Percentiles rank a stretch among this genome's conserved stretches.
Conservation (phyloP, 805 yeast genomes). For the Ogataea thermomethanolica region DNA sequence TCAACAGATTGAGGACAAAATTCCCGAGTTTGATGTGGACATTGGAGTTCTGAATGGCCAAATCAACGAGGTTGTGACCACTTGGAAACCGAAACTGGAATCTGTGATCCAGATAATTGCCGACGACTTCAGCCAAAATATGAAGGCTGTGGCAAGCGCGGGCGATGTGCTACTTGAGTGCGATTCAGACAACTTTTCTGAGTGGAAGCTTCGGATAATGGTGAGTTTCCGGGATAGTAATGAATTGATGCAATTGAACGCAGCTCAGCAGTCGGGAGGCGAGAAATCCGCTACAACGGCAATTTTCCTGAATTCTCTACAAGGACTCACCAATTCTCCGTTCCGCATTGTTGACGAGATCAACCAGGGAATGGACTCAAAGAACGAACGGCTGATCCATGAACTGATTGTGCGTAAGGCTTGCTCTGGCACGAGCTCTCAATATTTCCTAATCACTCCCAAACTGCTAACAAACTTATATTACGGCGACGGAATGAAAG, state of each 20-base stretch:
- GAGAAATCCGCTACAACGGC: conserved; percentile 96
- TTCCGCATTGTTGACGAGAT: conserved; percentile 96
- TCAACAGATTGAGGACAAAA: conserved; percentile 33
- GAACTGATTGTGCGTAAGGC: conserved; percentile 81
- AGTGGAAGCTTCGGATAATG: conserved; percentile 81
- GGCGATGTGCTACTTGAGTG: conserved; percentile 70
- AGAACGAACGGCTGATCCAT: conserved; percentile 85
- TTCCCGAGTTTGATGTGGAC: conserved; percentile 36
- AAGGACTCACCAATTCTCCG: conserved; percentile 83
- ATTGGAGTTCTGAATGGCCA: conserved; percentile 37
- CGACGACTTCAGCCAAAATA: conserved; percentile 58
- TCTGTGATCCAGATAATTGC: conserved; percentile 55
- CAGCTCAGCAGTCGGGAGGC: conserved; percentile 96
- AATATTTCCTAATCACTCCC: conserved; percentile 91
- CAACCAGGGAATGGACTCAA: conserved; percentile 97
- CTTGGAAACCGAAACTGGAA: conserved; percentile 64
- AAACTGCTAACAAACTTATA: conserved; percentile 75
- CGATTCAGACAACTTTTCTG: conserved; percentile 49
- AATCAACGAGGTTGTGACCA: conserved; percentile 29
- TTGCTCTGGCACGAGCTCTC: conserved; percentile 54
- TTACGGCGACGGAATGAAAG: conserved; percentile 75
- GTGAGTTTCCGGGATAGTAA: conserved; percentile 84
- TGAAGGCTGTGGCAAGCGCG: conserved; percentile 74
- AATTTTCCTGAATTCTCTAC: conserved; percentile 83
- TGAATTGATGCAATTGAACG: conserved; percentile 65